Percentiles rank a stretch among this genome's conserved stretches.
These are phyloP conservation scores for Hamamelis virginiana DNA, from an alignment of 164 flowering plant genomes.

Conservation along the genomic window DNA sequence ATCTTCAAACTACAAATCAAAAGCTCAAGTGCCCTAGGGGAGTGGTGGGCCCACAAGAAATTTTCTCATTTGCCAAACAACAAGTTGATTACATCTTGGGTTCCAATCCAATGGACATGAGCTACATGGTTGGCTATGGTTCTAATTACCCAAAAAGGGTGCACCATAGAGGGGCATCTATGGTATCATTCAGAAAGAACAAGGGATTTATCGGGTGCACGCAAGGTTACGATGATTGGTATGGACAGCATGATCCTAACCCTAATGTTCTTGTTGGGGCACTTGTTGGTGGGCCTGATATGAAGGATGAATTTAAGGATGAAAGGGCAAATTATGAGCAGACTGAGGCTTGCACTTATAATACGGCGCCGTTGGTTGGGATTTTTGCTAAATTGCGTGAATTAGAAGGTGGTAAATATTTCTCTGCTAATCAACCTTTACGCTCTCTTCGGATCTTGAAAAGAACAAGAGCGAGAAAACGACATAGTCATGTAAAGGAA, in stretches of 20 bases:
- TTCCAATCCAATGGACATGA: conserved; percentile 49
- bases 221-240: conserved; percentile 75
- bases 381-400: conserved; percentile 49
- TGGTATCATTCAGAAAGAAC: conserved; percentile 40
- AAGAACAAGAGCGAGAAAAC: too few relatives aligned
- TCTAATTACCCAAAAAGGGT: conserved; percentile 46
- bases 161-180: conserved; percentile 76
- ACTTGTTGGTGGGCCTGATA: conserved; percentile 71
- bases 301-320: conserved; percentile 50
- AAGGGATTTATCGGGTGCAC: conserved; percentile 77
- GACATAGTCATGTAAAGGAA: too few relatives aligned
- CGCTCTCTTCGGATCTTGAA: too few relatives aligned
- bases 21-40: conserved; percentile 37
- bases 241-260: conserved; percentile 39
- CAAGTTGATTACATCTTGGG: conserved; percentile 75
- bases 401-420: conserved; percentile 5
- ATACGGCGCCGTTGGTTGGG: conserved; percentile 72
- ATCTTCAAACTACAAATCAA: conserved; percentile 27
- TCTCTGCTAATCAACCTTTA: neutral
- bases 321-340: conserved; percentile 58
- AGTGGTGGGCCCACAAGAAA: conserved; percentile 30
- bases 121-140: conserved; percentile 76
- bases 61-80: conserved; percentile 46
- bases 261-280: conserved; percentile 65
- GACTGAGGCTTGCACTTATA: conserved; percentile 78